These are phyloP conservation scores for Calycina herbarum DNA, from an alignment of 2,329 filamentous ascomycete genomes.

Conservation along the genomic window DNA sequence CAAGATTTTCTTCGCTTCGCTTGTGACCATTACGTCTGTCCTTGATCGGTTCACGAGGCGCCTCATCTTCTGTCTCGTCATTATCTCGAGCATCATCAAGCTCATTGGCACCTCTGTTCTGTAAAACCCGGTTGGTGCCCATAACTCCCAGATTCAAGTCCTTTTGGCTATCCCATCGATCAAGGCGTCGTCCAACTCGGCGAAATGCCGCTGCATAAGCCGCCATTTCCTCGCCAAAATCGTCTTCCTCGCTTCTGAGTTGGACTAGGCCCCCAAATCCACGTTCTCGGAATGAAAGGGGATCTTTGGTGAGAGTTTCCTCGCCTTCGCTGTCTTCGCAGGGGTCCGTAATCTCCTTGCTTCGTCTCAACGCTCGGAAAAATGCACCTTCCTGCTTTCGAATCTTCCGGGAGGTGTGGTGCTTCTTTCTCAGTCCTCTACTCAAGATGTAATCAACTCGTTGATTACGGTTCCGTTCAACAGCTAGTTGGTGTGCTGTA, in stretches of 20 bases:
- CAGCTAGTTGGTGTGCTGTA: conserved; percentile 78
- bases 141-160: conserved; percentile 34
- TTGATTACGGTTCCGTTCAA: conserved; percentile 75
- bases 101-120: conserved; percentile 16
- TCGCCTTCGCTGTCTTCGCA: conserved; percentile 66
- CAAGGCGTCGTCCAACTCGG: conserved; percentile 63
- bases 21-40: conserved; percentile 41
- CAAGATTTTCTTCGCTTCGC: conserved; percentile 48
- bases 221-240: conserved; percentile 74
- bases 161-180: conserved; percentile 62
- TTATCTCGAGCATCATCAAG: conserved; percentile 26
- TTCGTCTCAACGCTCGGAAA: conserved; percentile 64
- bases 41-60: conserved; percentile 37
- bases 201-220: conserved; percentile 66
- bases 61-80: conserved; percentile 40
- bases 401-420: conserved; percentile 61
- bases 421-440: conserved; percentile 66
- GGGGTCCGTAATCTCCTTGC: conserved; percentile 55
- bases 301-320: conserved; percentile 40
- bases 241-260: conserved; percentile 62
- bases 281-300: conserved; percentile 50
- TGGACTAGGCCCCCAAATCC: conserved; percentile 66
- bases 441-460: conserved; percentile 82
- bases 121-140: conserved; percentile 32
- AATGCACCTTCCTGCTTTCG: conserved; percentile 67